Evolutionary conservation across 164 flowering plant species (phyloP), one percentile per base, ranked within the genome.

Genomic region (Kingdonia uniflora): DNA sequence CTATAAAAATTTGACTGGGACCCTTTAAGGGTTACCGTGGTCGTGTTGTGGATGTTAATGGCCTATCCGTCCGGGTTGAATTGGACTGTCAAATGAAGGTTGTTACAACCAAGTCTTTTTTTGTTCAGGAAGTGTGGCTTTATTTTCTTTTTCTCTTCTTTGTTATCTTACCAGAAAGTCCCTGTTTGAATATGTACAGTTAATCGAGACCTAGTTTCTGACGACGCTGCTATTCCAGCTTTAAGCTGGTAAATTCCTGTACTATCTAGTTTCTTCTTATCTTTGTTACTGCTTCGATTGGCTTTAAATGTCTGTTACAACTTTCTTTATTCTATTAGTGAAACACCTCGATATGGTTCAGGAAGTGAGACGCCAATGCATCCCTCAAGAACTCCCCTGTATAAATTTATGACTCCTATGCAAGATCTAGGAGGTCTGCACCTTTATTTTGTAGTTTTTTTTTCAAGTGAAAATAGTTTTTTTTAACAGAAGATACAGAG

Each of bases 291-390:
- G 11, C 17, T 42, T 37, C 49, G 22, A 47, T 6, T 5, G 17
- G 25, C 22, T 64, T 60, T 33, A 14, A n/a, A 3, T 0, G 16
- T 15, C 19, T n/a, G n/a, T 24, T 44, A 21, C 54, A 19, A 42
- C 24, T 22, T 45, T 33, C 51, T 57, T 48, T 52, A n/a, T 33
- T 39, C 48, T 63, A 16, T 38, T 76, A 87, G 92, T 45, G 92
- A 84, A 26, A 12, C 75, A 29, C 49, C 76, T 25, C 74, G 90
- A 19, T 85, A 81, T 74, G 85, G 89, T 55, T 47, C 64, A 70
- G 98, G 96, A 57, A 82, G 86, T 67, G 98, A 91, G 75, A 91
- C 98, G 1, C 96, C 98, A 0, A 82, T 88, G 91, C 95, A 88
- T 76, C 90, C 98, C 43, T 84, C 98, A 33, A 73, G 96, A 22